Percentiles rank a stretch among this genome's conserved stretches.
Conservation (phyloP, 768 basidiomycete species). For the Antrodiella citrinella region DNA sequence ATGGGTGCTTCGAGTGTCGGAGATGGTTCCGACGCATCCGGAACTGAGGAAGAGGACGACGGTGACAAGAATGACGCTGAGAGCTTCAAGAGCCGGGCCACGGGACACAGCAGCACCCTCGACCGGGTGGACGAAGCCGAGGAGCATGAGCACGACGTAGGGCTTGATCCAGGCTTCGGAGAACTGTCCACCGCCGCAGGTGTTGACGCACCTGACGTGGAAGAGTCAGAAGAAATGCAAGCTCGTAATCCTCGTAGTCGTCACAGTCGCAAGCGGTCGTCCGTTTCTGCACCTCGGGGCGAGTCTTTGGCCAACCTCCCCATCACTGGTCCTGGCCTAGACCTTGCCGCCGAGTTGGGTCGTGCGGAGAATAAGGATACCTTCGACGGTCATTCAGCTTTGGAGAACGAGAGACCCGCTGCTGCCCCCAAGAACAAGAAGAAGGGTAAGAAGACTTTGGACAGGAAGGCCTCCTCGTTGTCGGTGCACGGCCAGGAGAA, state of each 20-base stretch:
- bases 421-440: slow-evolving; percentile 37
- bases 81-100: slow-evolving; percentile 49
- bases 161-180: slow-evolving; percentile 33
- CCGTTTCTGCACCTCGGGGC: slow-evolving; percentile 43
- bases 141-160: slow-evolving; percentile 43
- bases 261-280: slow-evolving; percentile 34
- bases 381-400: slow-evolving; percentile 44
- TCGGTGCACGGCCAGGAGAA: slow-evolving; percentile 36
- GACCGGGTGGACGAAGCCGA: slow-evolving; percentile 34
- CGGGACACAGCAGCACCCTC: slow-evolving; percentile 42
- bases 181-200: slow-evolving; percentile 20
- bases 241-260: slow-evolving; percentile 26
- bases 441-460: slow-evolving; percentile 23
- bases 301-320: slow-evolving; percentile 84
- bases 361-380: slow-evolving; percentile 87
- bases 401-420: slow-evolving; percentile 40
- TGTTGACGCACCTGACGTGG: slow-evolving; percentile 11
- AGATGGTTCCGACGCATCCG: slow-evolving; percentile 23
- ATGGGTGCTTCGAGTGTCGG: slow-evolving; percentile 37
- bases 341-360: slow-evolving; percentile 86
- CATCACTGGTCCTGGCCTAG: slow-evolving; percentile 82
- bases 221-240: slow-evolving; percentile 4
- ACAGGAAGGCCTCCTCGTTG: slow-evolving; percentile 23
- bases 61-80: slow-evolving; percentile 25
- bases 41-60: slow-evolving; percentile 20